phyloP scores from a whole-genome alignment of 1,284 basidiomycete genomes.

The Sanghuangporus baumii region DNA sequence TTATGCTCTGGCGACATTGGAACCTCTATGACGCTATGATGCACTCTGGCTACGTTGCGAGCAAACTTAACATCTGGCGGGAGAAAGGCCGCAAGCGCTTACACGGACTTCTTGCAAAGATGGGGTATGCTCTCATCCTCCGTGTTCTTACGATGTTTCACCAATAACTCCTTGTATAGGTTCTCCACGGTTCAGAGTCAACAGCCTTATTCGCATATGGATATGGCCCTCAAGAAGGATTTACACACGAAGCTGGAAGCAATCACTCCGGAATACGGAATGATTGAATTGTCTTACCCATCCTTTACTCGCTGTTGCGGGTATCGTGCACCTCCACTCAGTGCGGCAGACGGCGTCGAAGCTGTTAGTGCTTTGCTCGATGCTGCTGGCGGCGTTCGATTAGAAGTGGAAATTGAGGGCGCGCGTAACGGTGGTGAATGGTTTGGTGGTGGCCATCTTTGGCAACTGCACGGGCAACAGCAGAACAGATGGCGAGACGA shows the following conservation, averaged over 20 bases:
- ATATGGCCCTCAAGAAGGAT: conserved; percentile 85
- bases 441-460: conserved; percentile 75
- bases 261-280: conserved; percentile 93
- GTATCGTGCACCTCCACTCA: conserved; percentile 81
- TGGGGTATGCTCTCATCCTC: conserved; percentile 66
- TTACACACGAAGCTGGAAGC: conserved; percentile 80
- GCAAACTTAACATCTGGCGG: conserved; percentile 94
- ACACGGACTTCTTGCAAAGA: conserved; percentile 93
- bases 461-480: conserved; percentile 51
- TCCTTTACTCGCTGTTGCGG: conserved; percentile 92
- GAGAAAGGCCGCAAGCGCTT: conserved; percentile 87
- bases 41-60: conserved; percentile 94
- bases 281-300: conserved; percentile 91
- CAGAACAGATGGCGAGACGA: conserved; percentile 39
- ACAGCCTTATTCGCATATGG: conserved; percentile 94
- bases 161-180: conserved; percentile 33
- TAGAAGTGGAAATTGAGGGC: conserved; percentile 87
- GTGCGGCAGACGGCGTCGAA: conserved; percentile 92
- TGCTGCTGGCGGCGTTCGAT: conserved; percentile 81
- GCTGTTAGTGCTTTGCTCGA: conserved; percentile 85
- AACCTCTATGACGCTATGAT: conserved; percentile 97
- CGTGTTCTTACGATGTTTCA: background rate
- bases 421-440: conserved; percentile 83
- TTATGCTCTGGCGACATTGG: conserved; percentile 97
- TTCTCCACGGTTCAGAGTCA: conserved; percentile 93